These are phyloP conservation scores for Clavaria fumosa DNA, from an alignment of 768 basidiomycete genomes.

Conservation along the genomic window DNA sequence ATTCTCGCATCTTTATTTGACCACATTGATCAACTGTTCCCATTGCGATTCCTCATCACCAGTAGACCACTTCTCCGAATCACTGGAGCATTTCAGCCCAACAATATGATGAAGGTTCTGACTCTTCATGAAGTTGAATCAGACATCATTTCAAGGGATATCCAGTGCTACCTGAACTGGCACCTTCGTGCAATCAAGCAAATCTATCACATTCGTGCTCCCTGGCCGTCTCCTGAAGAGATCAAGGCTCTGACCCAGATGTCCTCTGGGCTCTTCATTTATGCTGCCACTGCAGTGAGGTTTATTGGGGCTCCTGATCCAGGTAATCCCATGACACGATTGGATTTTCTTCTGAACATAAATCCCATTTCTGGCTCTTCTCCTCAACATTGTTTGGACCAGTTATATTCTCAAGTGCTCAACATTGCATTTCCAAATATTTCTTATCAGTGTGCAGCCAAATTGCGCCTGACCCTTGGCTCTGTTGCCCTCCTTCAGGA, in stretches of 20 bases:
- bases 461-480: slow-evolving; percentile 4
- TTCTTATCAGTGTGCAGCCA: background rate
- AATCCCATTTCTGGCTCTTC: background rate
- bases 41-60: slow-evolving; percentile 7
- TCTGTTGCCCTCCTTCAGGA: slow-evolving; percentile 6
- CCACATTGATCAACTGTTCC: background rate
- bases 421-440: slow-evolving; percentile 7
- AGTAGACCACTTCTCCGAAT: slow-evolving; percentile 7
- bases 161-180: slow-evolving; percentile 4
- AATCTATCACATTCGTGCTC: background rate
- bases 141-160: slow-evolving; percentile 2
- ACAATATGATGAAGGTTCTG: background rate
- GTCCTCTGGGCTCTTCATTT: slow-evolving; percentile 13
- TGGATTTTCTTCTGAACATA: background rate
- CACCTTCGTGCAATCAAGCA: background rate
- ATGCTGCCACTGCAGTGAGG: slow-evolving; percentile 11
- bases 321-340: slow-evolving; percentile 3
- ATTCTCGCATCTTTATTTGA: slow-evolving; percentile 3
- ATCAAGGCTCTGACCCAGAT: slow-evolving; percentile 6
- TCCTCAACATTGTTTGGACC: slow-evolving; percentile 8
- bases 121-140: slow-evolving; percentile 3
- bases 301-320: slow-evolving; percentile 10
- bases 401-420: slow-evolving; percentile 6
- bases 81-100: background rate
- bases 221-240: slow-evolving; percentile 2